These are phyloP conservation scores for Starmerella bacillaris DNA, from an alignment of 805 yeast species.

Conservation along the genomic window DNA sequence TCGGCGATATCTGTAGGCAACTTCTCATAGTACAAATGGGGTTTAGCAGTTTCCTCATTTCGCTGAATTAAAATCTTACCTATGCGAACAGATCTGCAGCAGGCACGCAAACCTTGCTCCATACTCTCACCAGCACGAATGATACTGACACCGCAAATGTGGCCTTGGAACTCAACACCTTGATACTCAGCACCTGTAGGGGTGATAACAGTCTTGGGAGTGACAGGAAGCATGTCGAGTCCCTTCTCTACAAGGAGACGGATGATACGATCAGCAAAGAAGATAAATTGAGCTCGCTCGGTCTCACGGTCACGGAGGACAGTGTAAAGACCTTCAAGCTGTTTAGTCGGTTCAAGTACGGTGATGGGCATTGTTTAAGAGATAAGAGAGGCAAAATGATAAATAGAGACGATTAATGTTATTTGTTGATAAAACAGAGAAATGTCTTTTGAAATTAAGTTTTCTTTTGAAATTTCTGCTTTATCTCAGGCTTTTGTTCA, in stretches of 20 bases:
- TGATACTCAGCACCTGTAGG: slow-evolving; percentile 54
- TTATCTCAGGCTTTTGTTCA: no score
- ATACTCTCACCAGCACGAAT: slow-evolving; percentile 97
- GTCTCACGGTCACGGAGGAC: slow-evolving; percentile 74
- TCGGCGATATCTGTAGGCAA: slow-evolving; percentile 81
- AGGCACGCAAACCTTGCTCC: slow-evolving; percentile 97
- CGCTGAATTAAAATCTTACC: slow-evolving; percentile 95
- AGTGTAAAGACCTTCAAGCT: slow-evolving; percentile 68
- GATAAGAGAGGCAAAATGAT: no score
- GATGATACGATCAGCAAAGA: slow-evolving; percentile 88
- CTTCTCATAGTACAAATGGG: slow-evolving; percentile 82
- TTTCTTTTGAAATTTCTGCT: no score
- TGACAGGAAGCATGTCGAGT: slow-evolving; percentile 82
- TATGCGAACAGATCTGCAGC: slow-evolving; percentile 87
- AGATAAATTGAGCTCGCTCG: slow-evolving; percentile 78
- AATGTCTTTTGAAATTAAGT: no score
- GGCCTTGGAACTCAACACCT: slow-evolving; percentile 74
- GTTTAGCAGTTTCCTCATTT: slow-evolving; percentile 92
- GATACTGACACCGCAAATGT: slow-evolving; percentile 94
- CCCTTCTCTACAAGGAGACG: slow-evolving; percentile 90
- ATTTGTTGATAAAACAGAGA: no score
- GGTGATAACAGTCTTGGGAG: slow-evolving; percentile 45
- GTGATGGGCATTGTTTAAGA: slow-evolving; percentile 9
- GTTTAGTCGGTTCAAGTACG: slow-evolving; percentile 73
- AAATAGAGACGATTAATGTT: no score